These are phyloP conservation scores for Chlamydomonas sp. DNA, from an alignment of 139 green algal genomes.

Conservation along the genomic window DNA sequence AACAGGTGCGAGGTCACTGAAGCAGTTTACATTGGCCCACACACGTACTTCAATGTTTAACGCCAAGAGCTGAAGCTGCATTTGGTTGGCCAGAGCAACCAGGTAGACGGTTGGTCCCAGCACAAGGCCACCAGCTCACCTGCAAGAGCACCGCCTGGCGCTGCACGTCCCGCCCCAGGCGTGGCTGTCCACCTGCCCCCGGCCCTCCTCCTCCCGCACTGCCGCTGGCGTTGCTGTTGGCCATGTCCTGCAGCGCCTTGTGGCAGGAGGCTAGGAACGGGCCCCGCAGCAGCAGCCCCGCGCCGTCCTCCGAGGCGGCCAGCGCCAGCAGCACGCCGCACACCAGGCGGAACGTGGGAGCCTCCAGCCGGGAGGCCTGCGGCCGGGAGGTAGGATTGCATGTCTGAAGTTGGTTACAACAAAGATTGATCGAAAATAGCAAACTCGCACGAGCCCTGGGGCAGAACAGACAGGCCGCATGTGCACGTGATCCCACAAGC, in stretches of 20 bases:
- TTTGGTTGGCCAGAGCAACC: no score
- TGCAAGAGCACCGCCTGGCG: constrained; percentile 30
- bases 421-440: no score
- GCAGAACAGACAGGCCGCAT: no score
- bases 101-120: no score
- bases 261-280: constrained; percentile 12
- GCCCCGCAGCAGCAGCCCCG: constrained; percentile 29
- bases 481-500: no score
- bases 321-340: constrained; percentile 37
- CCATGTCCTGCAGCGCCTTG: constrained; percentile 41
- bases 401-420: background rate
- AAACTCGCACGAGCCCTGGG: no score
- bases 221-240: constrained; percentile 10
- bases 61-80: no score
- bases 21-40: background rate
- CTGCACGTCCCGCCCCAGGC: background rate
- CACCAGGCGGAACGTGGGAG: constrained; percentile 37
- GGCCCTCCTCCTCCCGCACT: background rate
- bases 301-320: constrained; percentile 36
- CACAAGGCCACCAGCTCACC: background rate
- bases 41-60: no score
- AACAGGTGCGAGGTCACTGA: background rate
- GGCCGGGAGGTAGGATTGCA: background rate
- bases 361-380: constrained; percentile 35
- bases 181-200: background rate